Percentiles rank a stretch among this genome's conserved stretches.
Conservation (phyloP, 441 rosid species). For the Croton setiger region DNA sequence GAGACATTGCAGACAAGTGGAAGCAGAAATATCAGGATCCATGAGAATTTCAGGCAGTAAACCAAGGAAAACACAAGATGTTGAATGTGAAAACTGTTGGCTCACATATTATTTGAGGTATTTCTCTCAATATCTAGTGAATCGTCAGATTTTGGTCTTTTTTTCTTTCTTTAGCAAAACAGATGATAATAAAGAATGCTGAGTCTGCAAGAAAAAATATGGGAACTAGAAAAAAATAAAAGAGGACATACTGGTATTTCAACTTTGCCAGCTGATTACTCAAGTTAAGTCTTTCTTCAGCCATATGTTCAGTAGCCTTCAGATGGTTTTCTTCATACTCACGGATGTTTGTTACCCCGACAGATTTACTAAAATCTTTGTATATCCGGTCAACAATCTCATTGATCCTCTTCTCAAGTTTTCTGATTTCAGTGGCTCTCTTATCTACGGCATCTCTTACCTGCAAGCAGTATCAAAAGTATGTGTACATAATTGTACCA, state of each 20-base stretch:
- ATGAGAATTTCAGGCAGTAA: background rate
- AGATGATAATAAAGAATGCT: slow-evolving; percentile 1
- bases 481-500: slow-evolving; percentile 18
- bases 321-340: slow-evolving; percentile 98
- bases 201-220: slow-evolving; percentile 7
- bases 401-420: slow-evolving; percentile 90
- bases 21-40: background rate
- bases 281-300: slow-evolving; percentile 89
- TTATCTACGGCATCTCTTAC: slow-evolving; percentile 56
- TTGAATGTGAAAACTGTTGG: too few relatives aligned
- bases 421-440: slow-evolving; percentile 62
- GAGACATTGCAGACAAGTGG: background rate
- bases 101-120: background rate
- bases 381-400: slow-evolving; percentile 81
- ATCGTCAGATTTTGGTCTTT: background rate
- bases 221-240: slow-evolving; percentile 15
- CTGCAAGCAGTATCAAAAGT: slow-evolving; percentile 43
- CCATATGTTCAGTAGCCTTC: slow-evolving; percentile 84
- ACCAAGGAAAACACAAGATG: slow-evolving; percentile 2
- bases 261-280: slow-evolving; percentile 94
- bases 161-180: too few relatives aligned
- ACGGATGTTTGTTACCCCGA: slow-evolving; percentile 93
- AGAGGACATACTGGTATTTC: slow-evolving; percentile 87
- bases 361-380: slow-evolving; percentile 73
- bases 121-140: background rate